Evolutionary conservation across 2,329 filamentous ascomycete genomes (phyloP).

Genomic region (Elsinoe batatas): DNA sequence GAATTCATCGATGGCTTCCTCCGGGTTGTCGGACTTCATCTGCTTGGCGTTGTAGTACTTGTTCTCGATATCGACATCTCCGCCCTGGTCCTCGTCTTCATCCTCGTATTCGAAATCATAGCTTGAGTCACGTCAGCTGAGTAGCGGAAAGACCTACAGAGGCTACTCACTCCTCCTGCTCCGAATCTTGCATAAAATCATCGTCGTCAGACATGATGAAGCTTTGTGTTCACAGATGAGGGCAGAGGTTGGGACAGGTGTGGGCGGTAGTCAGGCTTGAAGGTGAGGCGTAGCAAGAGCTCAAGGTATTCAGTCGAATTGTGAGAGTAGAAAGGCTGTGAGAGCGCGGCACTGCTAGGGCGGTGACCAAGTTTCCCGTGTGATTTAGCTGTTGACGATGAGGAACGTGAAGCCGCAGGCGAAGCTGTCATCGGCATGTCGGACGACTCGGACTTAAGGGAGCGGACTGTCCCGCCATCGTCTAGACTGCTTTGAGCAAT

Average conservation of each 20-base stretch:
- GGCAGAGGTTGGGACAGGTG: neutral
- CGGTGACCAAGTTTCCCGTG: too few species aligned
- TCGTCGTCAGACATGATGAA: conserved; percentile 68
- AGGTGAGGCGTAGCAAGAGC: too few species aligned
- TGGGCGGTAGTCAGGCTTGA: neutral
- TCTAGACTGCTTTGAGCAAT: too few species aligned
- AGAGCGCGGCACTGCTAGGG: too few species aligned
- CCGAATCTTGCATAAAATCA: conserved; percentile 90
- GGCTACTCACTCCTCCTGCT: conserved; percentile 63
- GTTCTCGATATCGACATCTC: conserved; percentile 93
- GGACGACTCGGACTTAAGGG: too few species aligned
- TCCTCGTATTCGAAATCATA: conserved; percentile 98
- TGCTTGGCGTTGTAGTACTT: conserved; percentile 99
- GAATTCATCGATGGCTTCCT: conserved; percentile 86
- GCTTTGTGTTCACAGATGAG: neutral
- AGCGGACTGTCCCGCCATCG: too few species aligned
- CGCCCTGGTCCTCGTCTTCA: conserved; percentile 77
- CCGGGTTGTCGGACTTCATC: conserved; percentile 75
- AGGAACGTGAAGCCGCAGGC: too few species aligned
- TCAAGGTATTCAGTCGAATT: too few species aligned
- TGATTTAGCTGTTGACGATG: too few species aligned
- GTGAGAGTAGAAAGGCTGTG: too few species aligned
- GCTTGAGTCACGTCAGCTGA: conserved; percentile 35
- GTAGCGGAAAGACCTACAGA: neutral
- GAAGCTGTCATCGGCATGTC: too few species aligned